Evolutionary conservation across 1,139 yeast species (phyloP).

Genomic region (Komagataea norvegica): DNA sequence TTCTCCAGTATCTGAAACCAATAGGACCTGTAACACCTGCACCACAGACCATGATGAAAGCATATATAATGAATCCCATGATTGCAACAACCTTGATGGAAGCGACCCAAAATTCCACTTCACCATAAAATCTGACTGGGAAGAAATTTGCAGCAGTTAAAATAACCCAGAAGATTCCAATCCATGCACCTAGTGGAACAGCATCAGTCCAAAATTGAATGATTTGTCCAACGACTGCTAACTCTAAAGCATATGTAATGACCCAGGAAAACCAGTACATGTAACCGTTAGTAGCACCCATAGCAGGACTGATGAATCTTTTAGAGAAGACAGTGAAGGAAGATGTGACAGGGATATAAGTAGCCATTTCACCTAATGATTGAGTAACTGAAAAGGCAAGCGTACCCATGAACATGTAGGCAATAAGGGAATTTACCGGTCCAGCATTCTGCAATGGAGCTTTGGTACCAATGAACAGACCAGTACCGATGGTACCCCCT

Average conservation of each 20-base stretch:
- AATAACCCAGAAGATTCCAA: conserved; percentile 47
- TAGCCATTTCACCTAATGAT: conserved; percentile 72
- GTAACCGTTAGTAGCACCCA: conserved; percentile 79
- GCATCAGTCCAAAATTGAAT: conserved; percentile 65
- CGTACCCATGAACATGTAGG: conserved; percentile 59
- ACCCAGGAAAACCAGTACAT: conserved; percentile 86
- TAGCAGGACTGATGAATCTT: conserved; percentile 60
- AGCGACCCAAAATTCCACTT: conserved; percentile 63
- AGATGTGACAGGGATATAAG: conserved; percentile 66
- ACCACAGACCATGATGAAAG: conserved; percentile 66
- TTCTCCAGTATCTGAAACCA: conserved; percentile 67
- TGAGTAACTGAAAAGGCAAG: conserved; percentile 62
- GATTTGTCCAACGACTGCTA: conserved; percentile 72
- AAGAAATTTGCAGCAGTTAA: conserved; percentile 44
- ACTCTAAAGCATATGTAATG: conserved; percentile 73
- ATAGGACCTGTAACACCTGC: conserved; percentile 63
- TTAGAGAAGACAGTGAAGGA: conserved; percentile 52
- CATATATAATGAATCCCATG: conserved; percentile 65
- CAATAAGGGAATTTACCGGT: conserved; percentile 58
- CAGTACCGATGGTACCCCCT: conserved; percentile 72
- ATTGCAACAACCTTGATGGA: conserved; percentile 62
- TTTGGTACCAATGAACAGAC: conserved; percentile 54
- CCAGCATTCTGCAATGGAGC: conserved; percentile 48
- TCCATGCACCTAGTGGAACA: conserved; percentile 67
- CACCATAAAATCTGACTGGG: conserved; percentile 61